These are phyloP conservation scores for Fraxinus dipetala DNA, from an alignment of 305 asterid genomes.

Conservation along the genomic window DNA sequence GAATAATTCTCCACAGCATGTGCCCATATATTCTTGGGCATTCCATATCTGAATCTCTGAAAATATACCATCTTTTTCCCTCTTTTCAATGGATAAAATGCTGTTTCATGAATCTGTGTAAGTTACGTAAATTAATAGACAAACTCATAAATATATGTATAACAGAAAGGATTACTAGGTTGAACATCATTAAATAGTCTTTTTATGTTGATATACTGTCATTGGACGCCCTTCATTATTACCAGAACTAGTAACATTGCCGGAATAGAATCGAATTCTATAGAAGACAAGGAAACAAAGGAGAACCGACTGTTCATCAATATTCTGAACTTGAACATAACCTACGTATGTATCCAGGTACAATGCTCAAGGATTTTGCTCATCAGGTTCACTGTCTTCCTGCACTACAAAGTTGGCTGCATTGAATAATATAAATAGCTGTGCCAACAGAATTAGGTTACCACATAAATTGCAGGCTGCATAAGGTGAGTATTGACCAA, in stretches of 20 bases:
- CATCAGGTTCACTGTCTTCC: neutral
- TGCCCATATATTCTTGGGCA: neutral
- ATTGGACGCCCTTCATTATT: neutral
- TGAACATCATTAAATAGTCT: neutral
- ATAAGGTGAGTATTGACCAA: neutral
- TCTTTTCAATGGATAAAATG: neutral
- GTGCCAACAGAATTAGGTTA: neutral
- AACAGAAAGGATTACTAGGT: neutral
- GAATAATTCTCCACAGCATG: neutral
- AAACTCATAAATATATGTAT: no score
- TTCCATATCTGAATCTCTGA: neutral
- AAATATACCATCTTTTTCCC: neutral
- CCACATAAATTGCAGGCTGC: neutral
- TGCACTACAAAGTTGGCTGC: neutral
- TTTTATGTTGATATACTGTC: neutral
- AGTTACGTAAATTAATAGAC: neutral
- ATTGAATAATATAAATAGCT: neutral
- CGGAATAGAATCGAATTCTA: neutral
- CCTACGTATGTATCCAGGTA: slow-evolving; percentile 5
- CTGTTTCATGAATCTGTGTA: neutral
- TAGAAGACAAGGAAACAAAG: neutral
- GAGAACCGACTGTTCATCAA: neutral
- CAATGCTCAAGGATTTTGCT: neutral
- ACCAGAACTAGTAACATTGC: neutral
- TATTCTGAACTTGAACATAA: slow-evolving; percentile 4